phyloP scores from a whole-genome alignment of 2,329 filamentous ascomycete species.

The Phaeosphaeriaceae sp. region DNA sequence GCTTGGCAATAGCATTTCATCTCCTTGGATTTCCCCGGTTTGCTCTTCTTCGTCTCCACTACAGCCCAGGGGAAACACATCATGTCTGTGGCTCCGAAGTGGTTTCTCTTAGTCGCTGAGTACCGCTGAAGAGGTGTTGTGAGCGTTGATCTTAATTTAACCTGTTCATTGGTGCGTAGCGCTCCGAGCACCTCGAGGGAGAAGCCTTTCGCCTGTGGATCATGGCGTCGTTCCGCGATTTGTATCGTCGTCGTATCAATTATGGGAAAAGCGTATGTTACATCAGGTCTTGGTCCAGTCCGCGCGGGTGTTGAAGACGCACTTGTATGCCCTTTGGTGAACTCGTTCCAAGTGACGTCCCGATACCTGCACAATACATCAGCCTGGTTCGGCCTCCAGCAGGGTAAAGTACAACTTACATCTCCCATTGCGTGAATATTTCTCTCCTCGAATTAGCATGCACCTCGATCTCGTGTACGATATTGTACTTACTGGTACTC shows the following conservation, averaged over 20 bases:
- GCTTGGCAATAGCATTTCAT: slow-evolving; percentile 22
- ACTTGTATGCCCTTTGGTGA: background rate
- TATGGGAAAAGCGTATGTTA: slow-evolving; percentile 19
- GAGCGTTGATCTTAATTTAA: slow-evolving; percentile 9
- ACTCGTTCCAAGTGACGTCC: background rate
- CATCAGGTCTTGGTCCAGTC: slow-evolving; percentile 16
- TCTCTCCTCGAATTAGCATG: background rate
- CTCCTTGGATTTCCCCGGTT: background rate
- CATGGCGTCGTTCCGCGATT: background rate
- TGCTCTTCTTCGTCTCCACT: slow-evolving; percentile 13
- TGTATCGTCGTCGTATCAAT: slow-evolving; percentile 2
- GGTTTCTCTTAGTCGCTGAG: background rate
- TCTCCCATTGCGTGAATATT: background rate
- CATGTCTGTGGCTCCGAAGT: slow-evolving; percentile 7
- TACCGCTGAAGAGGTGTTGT: slow-evolving; percentile 5
- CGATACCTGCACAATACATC: background rate
- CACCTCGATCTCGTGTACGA: background rate
- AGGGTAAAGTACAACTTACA: background rate
- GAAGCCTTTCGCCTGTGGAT: slow-evolving; percentile 9
- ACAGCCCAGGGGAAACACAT: slow-evolving; percentile 24
- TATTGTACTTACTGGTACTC: background rate
- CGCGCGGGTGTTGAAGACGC: background rate
- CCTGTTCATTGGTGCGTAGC: background rate
- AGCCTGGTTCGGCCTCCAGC: background rate
- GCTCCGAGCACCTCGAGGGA: slow-evolving; percentile 10